phyloP scores from a whole-genome alignment of 768 basidiomycete species.

The Phanerodontia chrysosporium region DNA sequence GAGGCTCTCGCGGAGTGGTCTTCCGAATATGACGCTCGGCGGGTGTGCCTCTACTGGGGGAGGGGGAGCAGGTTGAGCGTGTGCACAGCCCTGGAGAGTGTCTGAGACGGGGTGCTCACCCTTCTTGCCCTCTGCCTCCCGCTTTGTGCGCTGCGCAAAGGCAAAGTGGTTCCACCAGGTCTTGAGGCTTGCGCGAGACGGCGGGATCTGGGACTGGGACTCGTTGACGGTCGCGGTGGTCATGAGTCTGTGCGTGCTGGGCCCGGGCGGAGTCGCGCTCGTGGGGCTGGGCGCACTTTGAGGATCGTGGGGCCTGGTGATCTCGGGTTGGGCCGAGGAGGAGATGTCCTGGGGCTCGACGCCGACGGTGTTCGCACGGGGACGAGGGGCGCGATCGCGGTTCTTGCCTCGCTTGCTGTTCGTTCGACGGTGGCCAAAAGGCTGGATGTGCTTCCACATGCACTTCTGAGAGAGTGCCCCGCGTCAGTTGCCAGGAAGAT shows the following conservation, averaged over 20 bases:
- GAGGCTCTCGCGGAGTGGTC: constrained; percentile 78
- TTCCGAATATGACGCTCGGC: constrained; percentile 71
- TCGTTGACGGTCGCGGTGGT: constrained; percentile 13
- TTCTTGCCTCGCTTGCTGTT: constrained; percentile 11
- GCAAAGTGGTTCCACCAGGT: constrained; percentile 84
- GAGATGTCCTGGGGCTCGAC: neutral
- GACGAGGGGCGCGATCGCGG: constrained; percentile 10
- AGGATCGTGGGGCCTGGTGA: neutral
- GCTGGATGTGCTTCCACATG: constrained; percentile 17
- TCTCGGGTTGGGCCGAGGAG: neutral
- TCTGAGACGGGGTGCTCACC: constrained; percentile 29
- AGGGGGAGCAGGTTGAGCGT: constrained; percentile 13
- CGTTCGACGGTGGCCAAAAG: constrained; percentile 12
- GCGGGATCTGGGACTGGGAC: constrained; percentile 8
- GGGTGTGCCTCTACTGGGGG: constrained; percentile 22
- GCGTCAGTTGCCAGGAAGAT: neutral
- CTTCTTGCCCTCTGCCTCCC: constrained; percentile 41
- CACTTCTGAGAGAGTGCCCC: constrained; percentile 2
- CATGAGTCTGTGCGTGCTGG: constrained; percentile 10
- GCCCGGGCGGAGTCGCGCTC: neutral
- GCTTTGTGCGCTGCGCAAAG: constrained; percentile 58
- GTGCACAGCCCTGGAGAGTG: neutral
- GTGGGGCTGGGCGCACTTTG: neutral
- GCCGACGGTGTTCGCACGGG: constrained; percentile 13
- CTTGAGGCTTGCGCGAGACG: constrained; percentile 41